Evolutionary conservation across 805 yeast genomes (phyloP).

Genomic region (Starmerella davenportii): DNA sequence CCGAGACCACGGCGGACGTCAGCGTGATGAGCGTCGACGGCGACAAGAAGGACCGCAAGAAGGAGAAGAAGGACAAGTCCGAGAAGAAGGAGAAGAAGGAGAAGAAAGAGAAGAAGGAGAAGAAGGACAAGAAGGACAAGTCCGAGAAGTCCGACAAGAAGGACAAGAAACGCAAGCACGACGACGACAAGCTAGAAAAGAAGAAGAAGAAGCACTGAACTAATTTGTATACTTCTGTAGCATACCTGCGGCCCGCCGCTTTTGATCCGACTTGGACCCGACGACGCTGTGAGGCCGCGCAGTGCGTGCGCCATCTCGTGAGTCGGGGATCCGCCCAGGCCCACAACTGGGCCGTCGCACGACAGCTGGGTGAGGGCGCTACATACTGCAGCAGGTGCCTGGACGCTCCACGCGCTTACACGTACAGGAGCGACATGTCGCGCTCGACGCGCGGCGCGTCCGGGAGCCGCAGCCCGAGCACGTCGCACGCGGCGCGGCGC

Average conservation of each 20-base stretch:
- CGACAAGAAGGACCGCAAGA: constrained; percentile 33
- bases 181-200: constrained; percentile 29
- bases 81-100: constrained; percentile 40
- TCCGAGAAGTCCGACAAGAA: constrained; percentile 38
- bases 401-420: constrained; percentile 6
- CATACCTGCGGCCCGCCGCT: background rate
- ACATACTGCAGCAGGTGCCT: no score
- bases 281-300: no score
- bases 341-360: no score
- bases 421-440: constrained; percentile 12
- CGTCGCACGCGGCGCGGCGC: constrained; percentile 2
- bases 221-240: no score
- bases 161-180: constrained; percentile 25
- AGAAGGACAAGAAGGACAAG: constrained; percentile 32
- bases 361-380: no score
- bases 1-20: background rate
- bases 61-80: constrained; percentile 32
- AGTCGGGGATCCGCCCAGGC: no score
- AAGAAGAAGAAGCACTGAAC: constrained; percentile 29
- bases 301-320: no score
- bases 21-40: constrained; percentile 28
- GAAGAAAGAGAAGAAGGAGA: constrained; percentile 30
- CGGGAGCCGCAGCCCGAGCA: constrained; percentile 2
- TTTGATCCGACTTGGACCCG: no score
- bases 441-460: constrained; percentile 2